Evolutionary conservation across 23 red algal species (phyloP), one percentile per base, ranked within the genome.

Genomic region (Agarophyton chilense): DNA sequence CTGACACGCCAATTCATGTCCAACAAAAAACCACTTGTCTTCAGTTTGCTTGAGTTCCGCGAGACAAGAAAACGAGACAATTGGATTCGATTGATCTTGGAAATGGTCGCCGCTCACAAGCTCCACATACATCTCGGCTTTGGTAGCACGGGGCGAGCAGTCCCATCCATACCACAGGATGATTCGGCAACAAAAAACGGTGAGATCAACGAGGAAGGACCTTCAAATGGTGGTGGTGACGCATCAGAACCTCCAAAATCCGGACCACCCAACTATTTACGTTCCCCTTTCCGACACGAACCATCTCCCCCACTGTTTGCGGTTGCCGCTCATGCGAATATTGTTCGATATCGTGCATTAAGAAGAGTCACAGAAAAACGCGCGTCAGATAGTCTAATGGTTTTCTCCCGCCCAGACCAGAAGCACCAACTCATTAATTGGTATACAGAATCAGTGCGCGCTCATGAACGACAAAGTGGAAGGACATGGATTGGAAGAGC

Each of bases 321-420:
- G 10, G 87, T 91, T 52, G 81, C 86, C n/a, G 94, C 94, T 21
- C 82, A 89, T 82, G 25, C 86, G 34, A 96, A 96, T 81, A 88
- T 92, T 66, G 72, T 92, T 13, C 78, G 94, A 4, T 83, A 84
- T 47, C 81, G 89, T 19, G 81, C 88, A 10, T 35, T 96, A 52
- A 58, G 86, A 63, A 65, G 68, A 39, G 82, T 92, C 2, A 83
- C 64, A 26, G 28, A 52, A 13, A 72, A 87, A 41, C 63, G 84
- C 21, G 56, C 67, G 35, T 57, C 94, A 0, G 44, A 78, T 25
- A 57, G 42, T 52, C 72, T 96, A 22, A 56, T 96, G 1, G 42
- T 96, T 4, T 96, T 96, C 58, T 83, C 88, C 12, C 34, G 28
- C 40, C 51, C 64, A 14, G 85, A 88, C 47, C 47, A 57, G 19